A percentile compares a stretch with the other conserved stretches of the same genome.
phyloP scores from a whole-genome alignment of 805 yeast species.

The Candida suzukii region DNA sequence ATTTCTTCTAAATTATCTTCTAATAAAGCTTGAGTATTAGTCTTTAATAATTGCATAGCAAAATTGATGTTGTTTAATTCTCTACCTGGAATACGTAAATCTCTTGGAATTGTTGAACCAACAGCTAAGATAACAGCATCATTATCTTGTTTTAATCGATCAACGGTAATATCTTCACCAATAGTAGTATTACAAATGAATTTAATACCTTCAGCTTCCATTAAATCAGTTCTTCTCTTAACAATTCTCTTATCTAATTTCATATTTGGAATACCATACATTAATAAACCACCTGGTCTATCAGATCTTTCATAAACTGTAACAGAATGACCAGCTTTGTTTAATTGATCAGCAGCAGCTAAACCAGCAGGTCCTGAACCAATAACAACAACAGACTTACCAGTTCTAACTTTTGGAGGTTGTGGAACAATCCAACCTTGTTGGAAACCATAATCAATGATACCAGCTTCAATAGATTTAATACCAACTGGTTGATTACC shows the following conservation, averaged over 20 bases:
- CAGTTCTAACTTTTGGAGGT: conserved; percentile 77
- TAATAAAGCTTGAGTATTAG: conserved; percentile 86
- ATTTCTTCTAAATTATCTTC: conserved; percentile 75
- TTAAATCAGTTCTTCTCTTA: conserved; percentile 84
- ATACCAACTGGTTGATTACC: conserved; percentile 95
- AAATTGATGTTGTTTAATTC: conserved; percentile 82
- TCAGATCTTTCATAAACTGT: conserved; percentile 92
- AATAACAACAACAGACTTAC: conserved; percentile 75
- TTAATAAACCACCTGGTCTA: conserved; percentile 92
- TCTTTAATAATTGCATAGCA: conserved; percentile 87
- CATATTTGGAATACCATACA: conserved; percentile 99
- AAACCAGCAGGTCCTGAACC: conserved; percentile 98
- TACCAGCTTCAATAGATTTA: conserved; percentile 92
- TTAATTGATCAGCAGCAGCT: conserved; percentile 95
- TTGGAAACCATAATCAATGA: conserved; percentile 92
- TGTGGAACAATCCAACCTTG: conserved; percentile 93
- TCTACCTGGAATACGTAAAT: conserved; percentile 90
- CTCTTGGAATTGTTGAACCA: conserved; percentile 96
- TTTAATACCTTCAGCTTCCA: conserved; percentile 84
- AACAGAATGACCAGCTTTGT: conserved; percentile 90
- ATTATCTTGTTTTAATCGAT: conserved; percentile 51
- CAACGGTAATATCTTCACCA: conserved; percentile 76
- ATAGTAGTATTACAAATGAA: conserved; percentile 73
- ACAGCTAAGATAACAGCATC: conserved; percentile 90
- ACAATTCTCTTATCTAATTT: conserved; percentile 90